Percentiles rank a stretch among this genome's conserved stretches.
These are phyloP conservation scores for Exophiala spinifera DNA, from an alignment of 2,329 filamentous ascomycete species.

Conservation along the genomic window DNA sequence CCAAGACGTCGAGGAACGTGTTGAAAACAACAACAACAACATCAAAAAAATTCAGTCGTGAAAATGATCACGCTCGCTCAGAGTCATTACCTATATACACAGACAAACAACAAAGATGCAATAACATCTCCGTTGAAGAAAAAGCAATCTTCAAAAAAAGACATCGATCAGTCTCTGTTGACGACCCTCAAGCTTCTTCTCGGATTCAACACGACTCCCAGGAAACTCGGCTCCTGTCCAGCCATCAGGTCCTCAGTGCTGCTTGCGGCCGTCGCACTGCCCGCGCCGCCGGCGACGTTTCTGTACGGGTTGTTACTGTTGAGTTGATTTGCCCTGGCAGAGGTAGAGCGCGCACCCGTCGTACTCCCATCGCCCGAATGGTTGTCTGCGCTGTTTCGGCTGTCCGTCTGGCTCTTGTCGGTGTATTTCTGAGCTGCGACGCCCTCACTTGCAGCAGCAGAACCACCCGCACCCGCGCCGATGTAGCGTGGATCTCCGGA, in stretches of 20 bases:
- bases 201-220: conserved; percentile 66
- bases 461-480: conserved; percentile 3
- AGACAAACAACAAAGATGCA: neutral
- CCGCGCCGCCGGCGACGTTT: conserved; percentile 28
- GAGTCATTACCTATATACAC: too few relatives aligned
- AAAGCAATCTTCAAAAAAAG: neutral
- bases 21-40: too few relatives aligned
- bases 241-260: conserved; percentile 58
- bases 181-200: conserved; percentile 67
- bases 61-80: too few relatives aligned
- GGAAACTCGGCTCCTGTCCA: conserved; percentile 67
- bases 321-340: conserved; percentile 29
- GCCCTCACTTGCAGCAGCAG: conserved; percentile 7
- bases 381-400: conserved; percentile 24
- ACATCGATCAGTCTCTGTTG: conserved; percentile 50
- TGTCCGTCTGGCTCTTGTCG: conserved; percentile 24
- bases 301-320: conserved; percentile 30
- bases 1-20: too few relatives aligned
- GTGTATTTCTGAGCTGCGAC: conserved; percentile 9
- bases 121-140: too few relatives aligned
- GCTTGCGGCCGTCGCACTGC: conserved; percentile 45
- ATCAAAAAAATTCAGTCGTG: too few relatives aligned
- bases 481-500: conserved; percentile 37
- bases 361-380: conserved; percentile 25
- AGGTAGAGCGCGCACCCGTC: conserved; percentile 7